phyloP scores from a whole-genome alignment of 768 basidiomycete genomes.

The Pulveroboletus sp. region DNA sequence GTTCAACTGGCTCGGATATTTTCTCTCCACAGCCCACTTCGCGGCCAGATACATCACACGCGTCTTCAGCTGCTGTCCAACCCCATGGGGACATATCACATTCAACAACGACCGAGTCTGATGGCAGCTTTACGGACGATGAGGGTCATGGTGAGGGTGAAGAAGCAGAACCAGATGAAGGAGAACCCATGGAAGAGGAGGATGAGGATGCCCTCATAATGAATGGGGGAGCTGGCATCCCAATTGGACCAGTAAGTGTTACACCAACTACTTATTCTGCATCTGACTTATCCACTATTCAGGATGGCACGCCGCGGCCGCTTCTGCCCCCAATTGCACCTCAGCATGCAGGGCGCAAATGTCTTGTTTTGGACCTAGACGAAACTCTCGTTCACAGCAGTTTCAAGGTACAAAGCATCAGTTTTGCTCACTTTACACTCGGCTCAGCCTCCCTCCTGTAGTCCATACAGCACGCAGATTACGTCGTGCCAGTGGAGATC shows the following conservation, averaged over 20 bases:
- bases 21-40: slow-evolving; percentile 26
- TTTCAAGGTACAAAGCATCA: slow-evolving; percentile 72
- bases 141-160: slow-evolving; percentile 68
- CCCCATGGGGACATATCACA: slow-evolving; percentile 31
- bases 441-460: slow-evolving; percentile 30
- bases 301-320: slow-evolving; percentile 87
- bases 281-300: slow-evolving; percentile 4
- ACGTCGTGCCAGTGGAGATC: slow-evolving; percentile 98
- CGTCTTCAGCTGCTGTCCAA: slow-evolving; percentile 22
- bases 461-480: slow-evolving; percentile 94
- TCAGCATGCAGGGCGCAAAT: slow-evolving; percentile 85
- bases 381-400: slow-evolving; percentile 97
- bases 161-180: slow-evolving; percentile 56
- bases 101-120: slow-evolving; percentile 30
- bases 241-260: slow-evolving; percentile 77
- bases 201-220: slow-evolving; percentile 87
- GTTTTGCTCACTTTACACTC: neutral
- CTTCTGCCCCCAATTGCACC: slow-evolving; percentile 81
- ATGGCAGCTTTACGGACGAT: slow-evolving; percentile 49
- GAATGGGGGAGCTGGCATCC: slow-evolving; percentile 92
- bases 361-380: slow-evolving; percentile 93
- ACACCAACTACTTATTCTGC: neutral
- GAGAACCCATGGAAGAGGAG: slow-evolving; percentile 66
- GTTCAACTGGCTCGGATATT: slow-evolving; percentile 55
- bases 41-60: slow-evolving; percentile 21